phyloP scores from a whole-genome alignment of 2,329 filamentous ascomycete species.

The Sporothrix sp. region DNA sequence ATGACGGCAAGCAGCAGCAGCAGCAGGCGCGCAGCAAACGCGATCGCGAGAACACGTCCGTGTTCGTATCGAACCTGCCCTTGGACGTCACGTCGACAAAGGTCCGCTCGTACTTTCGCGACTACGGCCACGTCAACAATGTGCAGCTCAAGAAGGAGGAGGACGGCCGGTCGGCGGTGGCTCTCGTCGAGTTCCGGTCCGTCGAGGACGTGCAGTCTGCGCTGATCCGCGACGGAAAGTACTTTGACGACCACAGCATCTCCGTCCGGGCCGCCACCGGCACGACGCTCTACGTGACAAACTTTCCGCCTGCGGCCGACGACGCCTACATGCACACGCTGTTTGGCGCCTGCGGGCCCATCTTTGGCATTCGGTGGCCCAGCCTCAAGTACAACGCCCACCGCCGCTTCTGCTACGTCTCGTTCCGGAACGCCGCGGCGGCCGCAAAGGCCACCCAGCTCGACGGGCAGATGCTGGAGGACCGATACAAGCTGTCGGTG shows the following conservation, averaged over 20 bases:
- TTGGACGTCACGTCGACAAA: conserved; percentile 57
- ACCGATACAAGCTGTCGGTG: conserved; percentile 57
- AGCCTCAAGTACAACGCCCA: conserved; percentile 82
- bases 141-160: conserved; percentile 58
- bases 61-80: conserved; percentile 73
- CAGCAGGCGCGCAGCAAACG: conserved; percentile 55
- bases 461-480: conserved; percentile 60
- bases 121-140: conserved; percentile 76
- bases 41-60: conserved; percentile 81
- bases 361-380: conserved; percentile 79
- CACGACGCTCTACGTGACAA: conserved; percentile 80
- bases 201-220: conserved; percentile 74
- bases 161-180: conserved; percentile 52
- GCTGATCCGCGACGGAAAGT: conserved; percentile 70
- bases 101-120: conserved; percentile 81
- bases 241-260: conserved; percentile 63
- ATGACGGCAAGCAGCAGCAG: conserved; percentile 19
- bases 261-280: conserved; percentile 64
- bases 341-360: conserved; percentile 67
- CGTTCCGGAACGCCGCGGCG: conserved; percentile 63
- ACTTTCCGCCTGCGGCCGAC: conserved; percentile 72
- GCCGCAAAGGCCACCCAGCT: conserved; percentile 64
- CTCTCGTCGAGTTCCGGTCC: conserved; percentile 75
- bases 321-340: conserved; percentile 58
- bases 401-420: conserved; percentile 90